Evolutionary conservation across 345 rosid genomes (phyloP), one percentile per base, ranked within the genome.

Genomic region (Salix viminalis): DNA sequence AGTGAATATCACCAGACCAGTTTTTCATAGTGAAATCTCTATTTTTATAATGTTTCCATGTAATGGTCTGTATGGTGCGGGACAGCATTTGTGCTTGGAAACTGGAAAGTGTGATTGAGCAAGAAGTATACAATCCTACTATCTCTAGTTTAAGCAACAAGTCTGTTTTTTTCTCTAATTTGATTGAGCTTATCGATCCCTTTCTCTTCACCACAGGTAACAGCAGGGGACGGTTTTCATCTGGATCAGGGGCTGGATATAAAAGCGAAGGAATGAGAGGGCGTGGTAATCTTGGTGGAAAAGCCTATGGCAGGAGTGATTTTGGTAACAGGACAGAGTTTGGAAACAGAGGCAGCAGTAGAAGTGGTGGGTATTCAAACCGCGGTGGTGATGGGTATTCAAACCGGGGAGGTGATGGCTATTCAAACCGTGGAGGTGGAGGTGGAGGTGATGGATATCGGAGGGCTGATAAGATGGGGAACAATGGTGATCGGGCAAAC

Each of bases 181-280:
- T 36, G 3, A 54, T 74, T 2, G 10, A 10, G 23, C 50, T 23
- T 37, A 52, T 68, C 2, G 60, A 76, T 61, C 28, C 9, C 67
- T 62, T 62, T 30, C 28, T 75, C 3, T 61, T 67, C 73, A 37
- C 30, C 81, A 78, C 93, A 95, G 98, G 90, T 68, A 86, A 83
- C 78, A 77, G 75, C 54, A 85, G 97, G 81, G 98, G 92, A 21
- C 85, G 96, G 9, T 85, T 86, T 75, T 79, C 89, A 37, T 84
- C 88, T 71, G 90, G 90, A 83, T 81, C 83, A 65, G 91, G 88
- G 46, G 78, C 69, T 75, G 94, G 90, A 61, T 89, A 88, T 73
- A 88, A 90, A 82, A 91, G 82, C 69, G 99, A 93, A 71, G 94
- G 92, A 24, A 87, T 79, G 60, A 90, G 96, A 75, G 91, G 89